Percentiles rank a stretch among this genome's conserved stretches.
Conservation (phyloP, 2,329 filamentous ascomycete species). For the Diaporthe capsici region DNA sequence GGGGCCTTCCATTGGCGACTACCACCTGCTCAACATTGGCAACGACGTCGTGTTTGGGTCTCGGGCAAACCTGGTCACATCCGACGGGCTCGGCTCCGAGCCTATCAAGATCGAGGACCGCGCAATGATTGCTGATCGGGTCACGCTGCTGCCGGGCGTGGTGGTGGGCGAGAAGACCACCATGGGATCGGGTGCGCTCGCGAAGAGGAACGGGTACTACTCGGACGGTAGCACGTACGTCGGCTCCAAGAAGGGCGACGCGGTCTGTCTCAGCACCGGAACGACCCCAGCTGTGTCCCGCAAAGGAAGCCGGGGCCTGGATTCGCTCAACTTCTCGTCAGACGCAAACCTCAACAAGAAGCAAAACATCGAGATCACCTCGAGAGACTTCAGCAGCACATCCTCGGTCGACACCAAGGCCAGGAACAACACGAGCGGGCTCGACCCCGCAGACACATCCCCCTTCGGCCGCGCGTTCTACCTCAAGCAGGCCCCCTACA, state of each 20-base stretch:
- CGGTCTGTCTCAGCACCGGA: conserved; percentile 55
- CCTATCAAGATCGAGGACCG: conserved; percentile 61
- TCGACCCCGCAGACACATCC: conserved; percentile 47
- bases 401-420: background rate
- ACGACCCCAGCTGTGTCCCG: background rate
- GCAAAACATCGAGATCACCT: background rate
- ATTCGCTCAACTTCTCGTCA: conserved; percentile 36
- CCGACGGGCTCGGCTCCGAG: conserved; percentile 64
- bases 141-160: conserved; percentile 65
- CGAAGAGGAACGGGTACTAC: conserved; percentile 61
- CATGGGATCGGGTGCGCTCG: conserved; percentile 68
- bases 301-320: background rate
- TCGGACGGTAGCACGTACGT: conserved; percentile 63
- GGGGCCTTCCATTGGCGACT: conserved; percentile 66
- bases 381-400: background rate
- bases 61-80: conserved; percentile 66
- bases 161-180: conserved; percentile 62
- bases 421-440: conserved; percentile 21
- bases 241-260: conserved; percentile 65
- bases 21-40: conserved; percentile 68
- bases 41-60: conserved; percentile 73
- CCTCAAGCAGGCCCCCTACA: conserved; percentile 63
- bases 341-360: background rate
- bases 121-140: conserved; percentile 71
- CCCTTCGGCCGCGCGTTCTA: conserved; percentile 72